Percentiles rank a stretch among this genome's conserved stretches.
These are phyloP conservation scores for Pontederia crassipes DNA, from an alignment of 176 grass and related monocot genomes.

Conservation along the genomic window DNA sequence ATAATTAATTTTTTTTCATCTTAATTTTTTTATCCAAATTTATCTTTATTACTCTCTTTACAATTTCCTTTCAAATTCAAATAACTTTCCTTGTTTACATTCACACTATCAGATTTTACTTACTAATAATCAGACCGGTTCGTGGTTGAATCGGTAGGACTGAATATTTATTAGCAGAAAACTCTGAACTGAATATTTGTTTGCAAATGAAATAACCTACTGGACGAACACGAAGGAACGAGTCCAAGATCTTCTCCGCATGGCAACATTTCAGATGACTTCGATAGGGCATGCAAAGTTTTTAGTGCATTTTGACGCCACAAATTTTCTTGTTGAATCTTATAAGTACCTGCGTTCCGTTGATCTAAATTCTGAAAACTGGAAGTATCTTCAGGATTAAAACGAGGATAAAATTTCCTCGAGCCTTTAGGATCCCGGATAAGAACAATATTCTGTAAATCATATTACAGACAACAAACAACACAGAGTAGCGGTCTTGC, in stretches of 20 bases:
- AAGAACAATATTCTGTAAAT: constrained; percentile 84
- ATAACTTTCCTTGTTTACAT: too few relatives aligned
- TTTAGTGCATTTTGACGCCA: constrained; percentile 93
- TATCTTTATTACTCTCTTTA: too few relatives aligned
- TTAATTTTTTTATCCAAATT: too few relatives aligned
- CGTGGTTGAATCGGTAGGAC: too few relatives aligned
- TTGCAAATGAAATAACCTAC: constrained; percentile 34
- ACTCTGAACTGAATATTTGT: neutral
- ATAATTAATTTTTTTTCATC: too few relatives aligned
- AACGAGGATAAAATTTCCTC: constrained; percentile 87
- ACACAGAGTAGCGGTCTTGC: neutral
- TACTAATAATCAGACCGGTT: too few relatives aligned
- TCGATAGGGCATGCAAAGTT: constrained; percentile 86
- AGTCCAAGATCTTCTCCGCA: constrained; percentile 98
- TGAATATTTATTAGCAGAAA: too few relatives aligned
- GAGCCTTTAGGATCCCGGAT: constrained; percentile 82
- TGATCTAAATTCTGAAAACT: constrained; percentile 76
- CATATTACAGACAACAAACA: neutral
- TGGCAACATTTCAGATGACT: constrained; percentile 93
- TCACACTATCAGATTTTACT: too few relatives aligned
- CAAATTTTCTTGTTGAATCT: constrained; percentile 58
- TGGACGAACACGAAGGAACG: constrained; percentile 98
- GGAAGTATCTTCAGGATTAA: constrained; percentile 89
- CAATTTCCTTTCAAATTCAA: too few relatives aligned
- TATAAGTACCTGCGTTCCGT: constrained; percentile 56